Conservation (phyloP, 73 alveolate genomes). For the Paramecium primaurelia region DNA sequence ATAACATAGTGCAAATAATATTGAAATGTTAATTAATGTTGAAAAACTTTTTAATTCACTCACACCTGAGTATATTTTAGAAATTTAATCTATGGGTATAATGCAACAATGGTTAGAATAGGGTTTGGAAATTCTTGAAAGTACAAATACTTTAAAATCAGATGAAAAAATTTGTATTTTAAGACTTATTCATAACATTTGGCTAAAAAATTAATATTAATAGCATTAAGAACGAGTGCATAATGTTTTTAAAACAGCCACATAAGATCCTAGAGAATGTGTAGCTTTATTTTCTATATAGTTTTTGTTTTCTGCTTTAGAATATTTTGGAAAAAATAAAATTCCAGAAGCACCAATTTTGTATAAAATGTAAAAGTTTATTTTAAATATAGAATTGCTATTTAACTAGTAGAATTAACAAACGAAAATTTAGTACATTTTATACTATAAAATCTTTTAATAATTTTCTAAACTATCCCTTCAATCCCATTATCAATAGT, state of each 20-base stretch:
- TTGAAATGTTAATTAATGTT: not conserved
- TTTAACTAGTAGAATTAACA: not conserved
- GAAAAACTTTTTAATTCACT: not conserved
- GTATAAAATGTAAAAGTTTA: not conserved
- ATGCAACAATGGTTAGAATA: not conserved
- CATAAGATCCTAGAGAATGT: not conserved
- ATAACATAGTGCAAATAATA: not conserved
- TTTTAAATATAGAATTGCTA: not conserved
- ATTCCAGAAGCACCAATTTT: not conserved
- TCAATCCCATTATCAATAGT: not conserved
- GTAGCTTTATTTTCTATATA: not conserved
- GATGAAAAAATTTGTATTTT: constrained; percentile 21
- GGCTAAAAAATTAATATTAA: not conserved
- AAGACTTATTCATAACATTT: not conserved
- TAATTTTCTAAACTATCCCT: not conserved
- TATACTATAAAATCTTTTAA: not conserved
- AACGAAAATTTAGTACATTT: not conserved
- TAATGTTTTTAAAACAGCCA: not conserved
- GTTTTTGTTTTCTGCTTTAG: not conserved
- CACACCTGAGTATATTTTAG: not conserved
- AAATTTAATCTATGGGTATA: not conserved
- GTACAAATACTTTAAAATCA: not conserved
- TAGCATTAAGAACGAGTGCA: not conserved
- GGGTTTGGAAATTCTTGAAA: not conserved
- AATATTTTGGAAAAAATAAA: not conserved